Base-by-base conservation (phyloP, 371 early-diverging fungal species). In the Sporodiniella umbellata region DNA sequence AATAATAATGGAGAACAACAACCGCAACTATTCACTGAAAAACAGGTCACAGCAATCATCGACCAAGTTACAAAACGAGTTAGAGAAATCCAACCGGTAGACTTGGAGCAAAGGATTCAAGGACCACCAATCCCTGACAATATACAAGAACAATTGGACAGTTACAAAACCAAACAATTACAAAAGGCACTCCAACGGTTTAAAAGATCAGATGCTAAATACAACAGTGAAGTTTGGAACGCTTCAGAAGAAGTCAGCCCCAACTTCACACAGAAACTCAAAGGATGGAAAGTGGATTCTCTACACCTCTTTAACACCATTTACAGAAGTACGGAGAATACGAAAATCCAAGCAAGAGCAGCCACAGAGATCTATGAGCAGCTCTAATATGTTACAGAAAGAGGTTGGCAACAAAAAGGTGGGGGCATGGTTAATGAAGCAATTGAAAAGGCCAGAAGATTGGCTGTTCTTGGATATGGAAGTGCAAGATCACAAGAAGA, bases 381-480 rank as follows among this genome's bases (percentile, higher is more conserved):
- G 22, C 46, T 53, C 11, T 7, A 14, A 10, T 30, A 25, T 19
- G 25, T 18, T 17, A 35, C 2, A 17, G 51, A 31, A 26, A 42
- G 23, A 44, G 30, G 30, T 17, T 44, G 30, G 28, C 24, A 35
- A 15, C 19, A 4, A 4, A 42, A 33, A 33, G 42, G 22, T n/a
- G 10, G n/a, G 33, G 23, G 42, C 14, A 26, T 57, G 7, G 23
- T 48, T n/a, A 11, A 25, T 1, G 19, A 35, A 11, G 24, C 43
- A 3, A 10, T 39, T 8, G 30, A 52, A 24, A 31, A 40, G 33
- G 8, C 28, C 15, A 8, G 11, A 33, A 23, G 25, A 28, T 47
- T 58, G 4, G 52, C 52, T 19, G 30, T 46, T 5, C 51, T 40
- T 42, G 57, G 57, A 8, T 51, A 33, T 21, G 47, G 21, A 15